Base-by-base conservation (phyloP, 371 early-diverging fungal genomes). In the Amoeboaphelidium occidentale region DNA sequence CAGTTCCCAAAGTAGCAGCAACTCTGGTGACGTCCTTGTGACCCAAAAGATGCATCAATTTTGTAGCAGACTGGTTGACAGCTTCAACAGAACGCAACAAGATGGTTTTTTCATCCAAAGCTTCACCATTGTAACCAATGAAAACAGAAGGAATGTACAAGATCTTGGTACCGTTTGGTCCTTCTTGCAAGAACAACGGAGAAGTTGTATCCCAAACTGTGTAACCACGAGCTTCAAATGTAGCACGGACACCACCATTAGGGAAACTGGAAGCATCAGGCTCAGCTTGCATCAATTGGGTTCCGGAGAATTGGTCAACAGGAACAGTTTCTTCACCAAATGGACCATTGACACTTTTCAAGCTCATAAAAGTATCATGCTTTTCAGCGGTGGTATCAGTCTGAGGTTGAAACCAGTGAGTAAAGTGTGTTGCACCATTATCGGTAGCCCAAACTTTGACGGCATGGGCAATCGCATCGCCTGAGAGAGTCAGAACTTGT, bases 251-350 rank as follows among this genome's bases (percentile, higher is more conserved):
- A 58, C 97, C 93, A 62, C 97, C 97, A 52, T 84, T 84, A 53
- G 97, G 97, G 79, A 96, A 96, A 45, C 86, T 85, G n/a, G 93
- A 93, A 6, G 97, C 97, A 71, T 96, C 97, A 43, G 97, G 93
- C 68, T 96, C 97, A 21, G 91, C 83, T 72, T 96, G 97, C 53
- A 96, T 68, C 51, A 96, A 73, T 67, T 90, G 85, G 51, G 81
- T 76, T 39, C 97, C 97, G 45, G 91, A 90, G 71, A 96, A 84
- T 45, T 81, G 75, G 54, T 92, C 92, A 50, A 96, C 75, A 44
- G 90, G 76, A 25, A 73, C 69, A 51, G 73, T 71, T 72, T 84
- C 78, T 61, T 85, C 87, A 52, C 79, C 72, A 26, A 79, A 80
- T 54, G 74, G 67, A 49, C 70, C 69, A 50, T 74, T 53, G 32